These are phyloP conservation scores for Thalassiosira profunda DNA, from an alignment of 108 stramenopile genomes.

Conservation along the genomic window DNA sequence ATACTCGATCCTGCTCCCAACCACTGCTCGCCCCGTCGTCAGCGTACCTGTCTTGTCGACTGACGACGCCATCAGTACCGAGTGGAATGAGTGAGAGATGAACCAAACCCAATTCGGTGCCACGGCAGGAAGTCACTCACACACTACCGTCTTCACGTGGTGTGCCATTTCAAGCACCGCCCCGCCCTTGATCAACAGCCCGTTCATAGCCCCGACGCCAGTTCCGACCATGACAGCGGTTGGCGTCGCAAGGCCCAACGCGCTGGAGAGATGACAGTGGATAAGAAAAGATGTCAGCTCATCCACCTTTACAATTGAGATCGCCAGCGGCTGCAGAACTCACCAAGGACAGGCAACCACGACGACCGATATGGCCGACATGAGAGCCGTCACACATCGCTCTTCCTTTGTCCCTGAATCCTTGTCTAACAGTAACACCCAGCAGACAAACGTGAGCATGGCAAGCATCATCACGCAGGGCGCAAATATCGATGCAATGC, in stretches of 20 bases:
- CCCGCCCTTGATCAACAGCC: constrained; percentile 98
- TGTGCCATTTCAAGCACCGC: constrained; percentile 91
- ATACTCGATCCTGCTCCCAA: constrained; percentile 68
- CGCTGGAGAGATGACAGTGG: constrained; percentile 77
- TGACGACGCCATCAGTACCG: no score
- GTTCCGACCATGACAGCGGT: constrained; percentile 99
- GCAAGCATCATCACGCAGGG: constrained; percentile 82
- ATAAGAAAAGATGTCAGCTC: no score
- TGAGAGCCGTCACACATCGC: constrained; percentile 62
- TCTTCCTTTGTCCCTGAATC: constrained; percentile 41
- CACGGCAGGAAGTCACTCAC: constrained; percentile 6
- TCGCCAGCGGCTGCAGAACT: no score
- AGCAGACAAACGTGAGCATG: constrained; percentile 71
- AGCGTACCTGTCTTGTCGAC: constrained; percentile 99
- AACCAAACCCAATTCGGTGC: no score
- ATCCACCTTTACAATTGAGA: no score
- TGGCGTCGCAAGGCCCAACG: constrained; percentile 97
- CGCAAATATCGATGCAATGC: constrained; percentile 92
- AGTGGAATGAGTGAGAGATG: constrained; percentile 15
- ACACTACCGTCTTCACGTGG: constrained; percentile 83
- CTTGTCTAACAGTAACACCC: constrained; percentile 54
- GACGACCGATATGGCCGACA: constrained; percentile 84
- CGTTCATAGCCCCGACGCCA: constrained; percentile 94
- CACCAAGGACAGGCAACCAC: constrained; percentile 98
- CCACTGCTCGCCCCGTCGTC: constrained; percentile 85